phyloP scores from a whole-genome alignment of 73 alveolate genomes.

The Loxodes magnus region DNA sequence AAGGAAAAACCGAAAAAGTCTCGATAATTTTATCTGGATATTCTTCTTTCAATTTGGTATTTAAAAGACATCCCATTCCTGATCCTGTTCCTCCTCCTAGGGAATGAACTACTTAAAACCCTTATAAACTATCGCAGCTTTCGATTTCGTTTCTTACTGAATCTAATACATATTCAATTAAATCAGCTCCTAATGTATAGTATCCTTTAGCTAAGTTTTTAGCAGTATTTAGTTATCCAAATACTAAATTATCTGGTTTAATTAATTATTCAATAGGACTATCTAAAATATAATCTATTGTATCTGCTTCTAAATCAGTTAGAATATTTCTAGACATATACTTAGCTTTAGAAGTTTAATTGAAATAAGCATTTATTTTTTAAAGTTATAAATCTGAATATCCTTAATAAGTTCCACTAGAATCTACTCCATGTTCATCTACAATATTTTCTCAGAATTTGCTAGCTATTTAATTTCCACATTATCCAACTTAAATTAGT shows the following conservation, averaged over 20 bases:
- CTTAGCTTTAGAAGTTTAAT: constrained; percentile 95
- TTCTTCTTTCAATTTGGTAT: constrained; percentile 85
- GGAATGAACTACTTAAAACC: constrained; percentile 85
- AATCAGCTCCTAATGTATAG: constrained; percentile 93
- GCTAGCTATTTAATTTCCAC: constrained; percentile 99
- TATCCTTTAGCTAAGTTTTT: constrained; percentile 99
- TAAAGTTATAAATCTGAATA: constrained; percentile 91
- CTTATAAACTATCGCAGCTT: constrained; percentile 88
- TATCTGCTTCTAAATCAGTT: constrained; percentile 98
- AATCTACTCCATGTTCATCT: constrained; percentile 99
- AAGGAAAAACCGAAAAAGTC: constrained; percentile 90
- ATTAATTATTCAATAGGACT: constrained; percentile 97
- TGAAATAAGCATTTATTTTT: constrained; percentile 90
- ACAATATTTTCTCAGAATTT: constrained; percentile 99
- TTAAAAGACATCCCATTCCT: constrained; percentile 92
- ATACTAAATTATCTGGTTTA: constrained; percentile 99
- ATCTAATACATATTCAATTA: constrained; percentile 86
- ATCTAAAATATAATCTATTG: constrained; percentile 97
- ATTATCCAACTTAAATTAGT: constrained; percentile 91
- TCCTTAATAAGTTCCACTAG: constrained; percentile 96
- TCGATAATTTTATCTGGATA: constrained; percentile 90
- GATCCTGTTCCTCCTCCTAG: constrained; percentile 95
- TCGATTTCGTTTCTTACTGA: constrained; percentile 90
- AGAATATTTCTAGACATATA: constrained; percentile 95
- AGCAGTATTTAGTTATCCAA: constrained; percentile 94